Evolutionary conservation across 139 green algal genomes (phyloP), one percentile per base, ranked within the genome.

Genomic region (Desmodesmus armatus): DNA sequence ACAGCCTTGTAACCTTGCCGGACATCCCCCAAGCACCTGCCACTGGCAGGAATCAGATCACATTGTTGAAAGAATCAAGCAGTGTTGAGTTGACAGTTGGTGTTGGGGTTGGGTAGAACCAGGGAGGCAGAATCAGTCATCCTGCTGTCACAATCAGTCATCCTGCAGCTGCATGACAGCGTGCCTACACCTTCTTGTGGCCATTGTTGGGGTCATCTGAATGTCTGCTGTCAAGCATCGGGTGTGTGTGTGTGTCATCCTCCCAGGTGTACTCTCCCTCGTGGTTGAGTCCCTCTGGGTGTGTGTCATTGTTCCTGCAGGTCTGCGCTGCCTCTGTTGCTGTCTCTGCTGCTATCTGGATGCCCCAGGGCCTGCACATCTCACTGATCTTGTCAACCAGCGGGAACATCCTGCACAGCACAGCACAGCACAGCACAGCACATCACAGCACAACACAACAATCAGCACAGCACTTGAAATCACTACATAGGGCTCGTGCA

Each of bases 331-430:
- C 65, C 27, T 74, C 65, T 74, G 65, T 29, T 41, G 65, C 65
- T 74, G 65, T 74, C 65, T 47, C 65, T 47, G 33, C 33, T 44
- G 41, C 23, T 47, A 29, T 4, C 25, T 7, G 4, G 27, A 74
- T 74, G 65, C 65, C 27, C 23, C 21, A 41, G 65, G n/a, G 9
- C 23, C 23, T 41, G 65, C 65, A 74, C 15, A 74, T 31, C 65
- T 74, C 65, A 41, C n/a, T 29, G n/a, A 74, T 41, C 65, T 74
- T 13, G 65, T 43, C 27, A 29, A 74, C 40, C n/a, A 74, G 40
- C n/a, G 65, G 65, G 35, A 74, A 43, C 65, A 74, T 47, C 35
- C 65, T 74, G 65, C 65, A 74, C 17, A 15, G 13, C 17, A 58
- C 47, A 15, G 47, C 47, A 58, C 13, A 23, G 17, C 47, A 58